Evolutionary conservation across 1,139 yeast species (phyloP).

Genomic region (Magnusiomyces fungicola): DNA sequence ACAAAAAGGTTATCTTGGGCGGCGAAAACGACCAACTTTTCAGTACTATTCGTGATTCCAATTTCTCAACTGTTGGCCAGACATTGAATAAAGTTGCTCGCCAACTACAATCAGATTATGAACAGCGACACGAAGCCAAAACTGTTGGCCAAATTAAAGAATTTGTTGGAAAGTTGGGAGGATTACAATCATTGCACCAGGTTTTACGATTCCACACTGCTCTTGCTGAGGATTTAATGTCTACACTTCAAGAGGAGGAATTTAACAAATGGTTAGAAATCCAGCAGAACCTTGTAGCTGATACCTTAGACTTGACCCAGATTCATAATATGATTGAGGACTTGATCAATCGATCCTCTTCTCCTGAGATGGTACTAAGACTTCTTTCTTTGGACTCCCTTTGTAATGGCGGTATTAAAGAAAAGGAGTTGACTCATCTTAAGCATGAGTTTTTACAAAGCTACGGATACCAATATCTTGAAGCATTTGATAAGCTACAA

Average conservation of each 20-base stretch:
- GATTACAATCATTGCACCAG: conserved; percentile 60
- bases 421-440: conserved; percentile 47
- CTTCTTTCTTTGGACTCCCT: conserved; percentile 49
- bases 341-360: conserved; percentile 41
- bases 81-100: conserved; percentile 65
- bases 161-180: conserved; percentile 65
- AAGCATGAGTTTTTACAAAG: conserved; percentile 46
- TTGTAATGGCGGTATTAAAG: conserved; percentile 58
- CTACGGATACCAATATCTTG: conserved; percentile 49
- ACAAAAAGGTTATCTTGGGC: conserved; percentile 33
- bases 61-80: conserved; percentile 76
- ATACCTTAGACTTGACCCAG: conserved; percentile 47
- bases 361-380: conserved; percentile 40
- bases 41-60: conserved; percentile 51
- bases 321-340: conserved; percentile 44
- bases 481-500: conserved; percentile 36
- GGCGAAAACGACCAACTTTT: conserved; percentile 36
- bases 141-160: conserved; percentile 60
- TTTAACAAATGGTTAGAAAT: conserved; percentile 56
- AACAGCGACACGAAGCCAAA: conserved; percentile 50
- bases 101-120: conserved; percentile 61
- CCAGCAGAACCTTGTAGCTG: conserved; percentile 65
- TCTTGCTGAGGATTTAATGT: conserved; percentile 62
- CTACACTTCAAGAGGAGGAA: conserved; percentile 41
- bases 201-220: conserved; percentile 67